Base-by-base conservation (phyloP, 768 basidiomycete genomes). In the Pluteus cervinus region DNA sequence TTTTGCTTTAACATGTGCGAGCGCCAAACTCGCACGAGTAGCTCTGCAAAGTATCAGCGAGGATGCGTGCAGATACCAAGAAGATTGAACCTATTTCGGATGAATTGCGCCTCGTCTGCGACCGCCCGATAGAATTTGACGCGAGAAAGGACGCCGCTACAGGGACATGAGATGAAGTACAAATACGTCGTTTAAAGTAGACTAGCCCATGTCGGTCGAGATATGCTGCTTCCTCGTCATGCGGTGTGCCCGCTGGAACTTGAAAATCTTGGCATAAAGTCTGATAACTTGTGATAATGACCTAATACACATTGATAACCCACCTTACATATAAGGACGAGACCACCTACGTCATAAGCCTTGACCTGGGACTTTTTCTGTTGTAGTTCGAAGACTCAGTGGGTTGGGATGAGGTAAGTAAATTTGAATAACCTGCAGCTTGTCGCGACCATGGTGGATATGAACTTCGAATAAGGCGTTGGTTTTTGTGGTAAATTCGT, bases 21-120 rank as follows among this genome's bases (percentile, higher is more conserved):
- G 62, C 24, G 70, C 73, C 20, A 72, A 60, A 47, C 79, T 83
- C 7, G 73, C 64, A 4, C 73, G 71, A 3, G 81, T 82, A 8
- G 60, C 56, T 24, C 76, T 79, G 43, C 5, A 23, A 4, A 36
- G 26, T 6, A 21, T 28, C 15, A 20, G 18, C 33, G 12, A 32
- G 25, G 12, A 20, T 29, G 3, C 7, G 24, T 23, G 33, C 36
- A 31, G 17, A 36, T 24, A 37, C n/a, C 21, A 33, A 41, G 4
- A 28, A 10, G 17, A 23, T 33, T 36, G 21, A 23, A 73, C 71
- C 80, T 67, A 47, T 84, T 85, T 17, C 82, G 71, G 45, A 84
- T 80, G 49, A 78, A 81, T 48, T 86, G 85, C 0, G 84, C 82
- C 53, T 91, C 88, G 47, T 91, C 88, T 3, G 84, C 70, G 39